Conservation (phyloP, 2,329 filamentous ascomycete species). For the Aspergillus aculeatinus region DNA sequence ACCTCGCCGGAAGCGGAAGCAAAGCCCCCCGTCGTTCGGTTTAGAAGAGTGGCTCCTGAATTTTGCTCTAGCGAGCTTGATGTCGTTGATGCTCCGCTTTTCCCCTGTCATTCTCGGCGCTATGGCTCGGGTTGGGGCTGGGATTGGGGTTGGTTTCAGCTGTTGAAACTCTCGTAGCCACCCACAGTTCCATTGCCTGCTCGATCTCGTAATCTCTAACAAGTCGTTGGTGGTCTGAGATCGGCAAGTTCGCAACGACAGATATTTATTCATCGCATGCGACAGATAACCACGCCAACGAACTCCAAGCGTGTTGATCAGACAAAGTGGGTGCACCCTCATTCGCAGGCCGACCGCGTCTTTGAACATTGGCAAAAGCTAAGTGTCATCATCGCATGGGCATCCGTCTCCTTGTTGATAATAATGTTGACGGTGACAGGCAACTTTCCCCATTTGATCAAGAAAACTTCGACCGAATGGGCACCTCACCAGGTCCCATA, state of each 20-base stretch:
- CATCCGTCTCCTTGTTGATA: not conserved
- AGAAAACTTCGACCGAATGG: not conserved
- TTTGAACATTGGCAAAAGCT: not conserved
- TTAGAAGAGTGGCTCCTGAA: constrained; percentile 3
- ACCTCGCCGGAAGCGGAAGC: constrained; percentile 21
- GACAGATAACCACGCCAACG: not conserved
- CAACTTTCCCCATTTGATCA: not conserved
- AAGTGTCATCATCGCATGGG: not conserved
- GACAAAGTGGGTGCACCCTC: not conserved
- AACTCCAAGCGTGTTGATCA: not conserved
- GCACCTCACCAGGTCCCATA: not conserved
- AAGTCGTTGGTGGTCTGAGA: not conserved
- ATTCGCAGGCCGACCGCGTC: not conserved
- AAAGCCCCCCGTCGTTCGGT: constrained; percentile 20
- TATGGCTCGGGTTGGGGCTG: not conserved
- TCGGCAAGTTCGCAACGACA: not conserved
- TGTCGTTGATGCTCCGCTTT: constrained; percentile 7
- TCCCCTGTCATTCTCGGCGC: constrained; percentile 4
- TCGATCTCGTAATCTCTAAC: not conserved
- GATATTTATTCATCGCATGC: not conserved
- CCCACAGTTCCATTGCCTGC: too few relatives aligned
- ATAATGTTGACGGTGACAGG: not conserved
- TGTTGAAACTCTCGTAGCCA: not conserved
- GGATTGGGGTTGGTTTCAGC: constrained; percentile 3
- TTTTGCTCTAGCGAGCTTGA: constrained; percentile 5